Evolutionary conservation across 192 early-diverging fungal genomes (phyloP).

Genomic region (Backusella tarrabulga): DNA sequence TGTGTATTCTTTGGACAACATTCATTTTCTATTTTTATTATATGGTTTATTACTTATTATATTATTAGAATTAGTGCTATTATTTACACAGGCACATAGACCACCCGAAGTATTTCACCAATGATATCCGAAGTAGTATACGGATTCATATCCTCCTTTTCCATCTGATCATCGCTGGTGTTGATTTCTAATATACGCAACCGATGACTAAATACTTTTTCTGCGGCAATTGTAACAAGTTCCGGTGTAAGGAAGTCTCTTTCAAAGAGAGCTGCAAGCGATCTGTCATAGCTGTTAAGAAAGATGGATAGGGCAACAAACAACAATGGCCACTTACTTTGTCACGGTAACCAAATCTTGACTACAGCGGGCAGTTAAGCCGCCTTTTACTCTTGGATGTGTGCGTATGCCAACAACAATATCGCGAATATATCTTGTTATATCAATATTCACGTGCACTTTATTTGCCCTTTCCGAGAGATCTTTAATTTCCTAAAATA

Average conservation of each 20-base stretch:
- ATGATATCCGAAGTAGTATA: constrained; percentile 25
- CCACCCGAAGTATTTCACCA: constrained; percentile 26
- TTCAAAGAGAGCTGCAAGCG: constrained; percentile 51
- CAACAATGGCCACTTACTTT: constrained; percentile 28
- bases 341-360: constrained; percentile 50
- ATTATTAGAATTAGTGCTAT: not conserved
- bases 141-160: constrained; percentile 8
- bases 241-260: constrained; percentile 53
- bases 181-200: constrained; percentile 22
- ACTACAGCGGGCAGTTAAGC: constrained; percentile 50
- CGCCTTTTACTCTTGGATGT: constrained; percentile 51
- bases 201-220: constrained; percentile 57
- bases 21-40: not conserved
- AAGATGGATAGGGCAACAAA: not conserved
- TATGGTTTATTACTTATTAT: not conserved
- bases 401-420: constrained; percentile 58
- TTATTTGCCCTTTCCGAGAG: constrained; percentile 38
- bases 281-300: constrained; percentile 19
- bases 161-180: constrained; percentile 12
- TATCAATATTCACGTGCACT: constrained; percentile 51
- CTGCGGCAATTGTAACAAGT: constrained; percentile 48
- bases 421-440: constrained; percentile 56
- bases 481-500: constrained; percentile 47
- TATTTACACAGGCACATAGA: constrained; percentile 29
- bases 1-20: not conserved